phyloP scores from a whole-genome alignment of 768 basidiomycete species.

The Sarcodon aspratus region DNA sequence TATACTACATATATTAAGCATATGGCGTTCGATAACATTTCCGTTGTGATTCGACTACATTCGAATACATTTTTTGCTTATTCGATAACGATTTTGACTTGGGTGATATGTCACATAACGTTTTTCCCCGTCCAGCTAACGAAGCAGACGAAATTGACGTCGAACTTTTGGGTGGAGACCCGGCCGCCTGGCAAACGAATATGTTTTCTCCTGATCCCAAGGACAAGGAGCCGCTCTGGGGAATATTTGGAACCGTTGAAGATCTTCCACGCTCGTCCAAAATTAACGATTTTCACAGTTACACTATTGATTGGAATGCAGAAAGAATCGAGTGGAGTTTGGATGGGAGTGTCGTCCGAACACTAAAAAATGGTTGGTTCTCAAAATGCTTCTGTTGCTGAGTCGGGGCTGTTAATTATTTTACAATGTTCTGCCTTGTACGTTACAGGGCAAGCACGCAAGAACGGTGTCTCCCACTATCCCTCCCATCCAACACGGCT shows the following conservation, averaged over 20 bases:
- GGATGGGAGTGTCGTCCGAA: conserved; percentile 22
- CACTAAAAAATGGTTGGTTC: conserved; percentile 15
- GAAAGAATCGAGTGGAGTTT: conserved; percentile 29
- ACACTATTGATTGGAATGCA: conserved; percentile 28
- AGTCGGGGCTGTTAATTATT: background rate
- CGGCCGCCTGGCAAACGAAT: conserved; percentile 29
- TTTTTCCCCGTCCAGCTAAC: conserved; percentile 1
- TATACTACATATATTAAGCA: no score
- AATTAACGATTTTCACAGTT: conserved; percentile 17
- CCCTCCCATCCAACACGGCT: conserved; percentile 25
- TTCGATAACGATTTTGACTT: no score
- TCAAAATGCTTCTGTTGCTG: background rate
- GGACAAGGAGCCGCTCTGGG: conserved; percentile 22
- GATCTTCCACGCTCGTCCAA: conserved; percentile 10
- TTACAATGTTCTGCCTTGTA: background rate
- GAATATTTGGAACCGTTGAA: conserved; percentile 24
- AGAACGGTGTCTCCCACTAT: conserved; percentile 23
- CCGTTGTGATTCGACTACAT: no score
- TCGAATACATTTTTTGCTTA: no score
- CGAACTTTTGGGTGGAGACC: conserved; percentile 28
- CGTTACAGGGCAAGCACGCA: conserved; percentile 18
- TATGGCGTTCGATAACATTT: no score
- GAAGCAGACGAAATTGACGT: conserved; percentile 30
- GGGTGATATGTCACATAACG: no score
- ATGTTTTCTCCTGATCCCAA: conserved; percentile 22